phyloP scores from a whole-genome alignment of 306 rosid genomes.

The Glycine latifolia region DNA sequence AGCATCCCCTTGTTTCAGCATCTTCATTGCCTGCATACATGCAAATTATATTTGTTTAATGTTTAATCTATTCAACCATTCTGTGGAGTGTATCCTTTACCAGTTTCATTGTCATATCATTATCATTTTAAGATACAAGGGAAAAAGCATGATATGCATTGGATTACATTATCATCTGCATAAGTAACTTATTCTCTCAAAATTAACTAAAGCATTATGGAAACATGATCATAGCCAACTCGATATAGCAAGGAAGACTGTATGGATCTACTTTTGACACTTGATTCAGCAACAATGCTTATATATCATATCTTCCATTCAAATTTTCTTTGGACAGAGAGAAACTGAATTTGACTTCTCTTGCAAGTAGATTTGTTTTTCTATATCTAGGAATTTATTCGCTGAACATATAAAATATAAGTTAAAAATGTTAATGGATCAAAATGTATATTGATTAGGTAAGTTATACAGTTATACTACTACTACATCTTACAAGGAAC shows the following conservation, averaged over 20 bases:
- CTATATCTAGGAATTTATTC: conserved; percentile 10
- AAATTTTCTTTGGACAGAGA: neutral
- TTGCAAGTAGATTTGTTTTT: neutral
- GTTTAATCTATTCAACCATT: neutral
- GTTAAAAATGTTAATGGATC: neutral
- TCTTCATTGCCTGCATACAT: conserved; percentile 75
- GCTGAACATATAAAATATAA: neutral
- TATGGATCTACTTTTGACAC: neutral
- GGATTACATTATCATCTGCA: neutral
- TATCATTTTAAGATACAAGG: neutral
- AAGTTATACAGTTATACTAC: neutral
- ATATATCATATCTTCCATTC: conserved; percentile 10
- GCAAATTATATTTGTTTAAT: conserved; percentile 24
- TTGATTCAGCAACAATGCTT: neutral
- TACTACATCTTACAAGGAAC: too few relatives aligned
- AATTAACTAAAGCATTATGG: neutral
- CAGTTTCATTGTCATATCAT: conserved; percentile 15
- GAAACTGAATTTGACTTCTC: conserved; percentile 25
- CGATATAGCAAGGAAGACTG: conserved; percentile 1
- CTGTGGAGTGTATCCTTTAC: conserved; percentile 1
- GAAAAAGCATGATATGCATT: neutral
- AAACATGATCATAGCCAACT: neutral
- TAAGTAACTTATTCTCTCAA: conserved; percentile 1
- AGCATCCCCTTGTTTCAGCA: conserved; percentile 72
- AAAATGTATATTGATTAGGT: neutral